phyloP scores from a whole-genome alignment of 352 stramenopile genomes.

The Globisporangium perplexum region DNA sequence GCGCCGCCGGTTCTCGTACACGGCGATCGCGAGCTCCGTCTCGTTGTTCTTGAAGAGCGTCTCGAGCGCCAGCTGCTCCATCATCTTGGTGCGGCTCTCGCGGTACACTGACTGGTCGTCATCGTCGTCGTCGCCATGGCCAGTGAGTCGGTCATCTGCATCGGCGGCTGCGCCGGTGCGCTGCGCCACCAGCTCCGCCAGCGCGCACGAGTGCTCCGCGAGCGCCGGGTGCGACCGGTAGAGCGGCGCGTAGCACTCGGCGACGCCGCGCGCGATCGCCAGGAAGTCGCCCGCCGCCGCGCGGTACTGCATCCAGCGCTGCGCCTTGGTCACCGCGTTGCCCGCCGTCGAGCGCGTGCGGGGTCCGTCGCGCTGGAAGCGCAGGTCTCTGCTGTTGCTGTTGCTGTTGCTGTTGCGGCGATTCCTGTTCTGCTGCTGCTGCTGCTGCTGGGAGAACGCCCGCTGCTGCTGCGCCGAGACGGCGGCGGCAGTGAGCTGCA shows the following conservation, averaged over 20 bases:
- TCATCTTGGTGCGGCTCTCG: conserved; percentile 10
- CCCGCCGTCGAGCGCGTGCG: neutral
- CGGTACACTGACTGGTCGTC: conserved; percentile 2
- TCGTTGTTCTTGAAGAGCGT: conserved; percentile 5
- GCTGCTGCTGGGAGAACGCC: conserved; percentile 1
- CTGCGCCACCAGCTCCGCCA: neutral
- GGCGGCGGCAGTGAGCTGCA: neutral
- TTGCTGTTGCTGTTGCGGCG: neutral
- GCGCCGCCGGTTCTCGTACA: conserved; percentile 11
- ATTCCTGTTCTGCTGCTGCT: neutral
- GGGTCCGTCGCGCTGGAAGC: conserved; percentile 8
- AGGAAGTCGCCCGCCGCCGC: conserved; percentile 2
- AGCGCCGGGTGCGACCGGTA: conserved; percentile 10
- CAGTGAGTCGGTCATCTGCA: neutral
- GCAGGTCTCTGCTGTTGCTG: conserved; percentile 2
- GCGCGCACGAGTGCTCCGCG: neutral
- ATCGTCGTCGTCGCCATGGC: neutral
- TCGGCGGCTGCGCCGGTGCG: too few species aligned
- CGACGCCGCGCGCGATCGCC: conserved; percentile 9
- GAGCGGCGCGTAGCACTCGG: conserved; percentile 14
- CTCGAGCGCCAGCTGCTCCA: conserved; percentile 13
- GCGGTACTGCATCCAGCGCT: conserved; percentile 8
- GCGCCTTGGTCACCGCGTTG: neutral
- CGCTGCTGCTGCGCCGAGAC: neutral
- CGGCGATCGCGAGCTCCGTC: conserved; percentile 7